Base-by-base conservation (phyloP, 2,329 filamentous ascomycete species). In the Penicillium hordei region DNA sequence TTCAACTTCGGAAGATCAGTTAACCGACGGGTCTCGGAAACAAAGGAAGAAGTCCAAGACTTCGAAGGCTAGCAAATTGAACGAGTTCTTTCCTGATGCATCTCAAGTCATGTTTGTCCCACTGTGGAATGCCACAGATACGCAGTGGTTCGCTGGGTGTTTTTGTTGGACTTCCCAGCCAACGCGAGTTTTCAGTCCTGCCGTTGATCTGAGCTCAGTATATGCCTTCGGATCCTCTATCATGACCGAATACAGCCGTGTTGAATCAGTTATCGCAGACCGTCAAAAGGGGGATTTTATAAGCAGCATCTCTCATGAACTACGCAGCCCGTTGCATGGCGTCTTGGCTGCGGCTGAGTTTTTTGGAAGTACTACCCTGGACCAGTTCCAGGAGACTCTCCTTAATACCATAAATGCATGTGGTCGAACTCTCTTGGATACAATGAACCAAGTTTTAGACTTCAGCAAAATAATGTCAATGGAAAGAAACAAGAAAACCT, bases 281-380 rank as follows among this genome's bases (percentile, higher is more conserved):
- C 73, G 75, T 27, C 75, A 79, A 25, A 83, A 83, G 59, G 75
- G 75, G 1, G 79, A 81, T 13, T 83, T 84, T 50, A 77, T 83
- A 31, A 77, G 78, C 1, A 79, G 76, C 2, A 81, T 83, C 27
- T 79, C 75, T 29, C 81, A 83, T 55, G 81, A 83, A 61, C 64
- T 83, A 8, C 70, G 79, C n/a, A 75, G 65, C 40, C 81, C 73
- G 43, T 68, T 76, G 51, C 81, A 78, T 57, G 79, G 76, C 25
- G 73, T 77, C 23, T 64, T 78, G 15, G 80, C 77, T 1, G 79
- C 76, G 2, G 70, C 76, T 2, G 80, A 83, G 53, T 76, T 82
- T 13, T 66, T 83, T 4, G 70, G 73, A 9, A 78, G 79, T 8
- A 79, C 78, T 13, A 67, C 68, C 12, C 68, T 68, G 27, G 72